A percentile compares a stretch with the other conserved stretches of the same genome.
Conservation (phyloP, 805 yeast species). For the Kuraishia capsulata region DNA sequence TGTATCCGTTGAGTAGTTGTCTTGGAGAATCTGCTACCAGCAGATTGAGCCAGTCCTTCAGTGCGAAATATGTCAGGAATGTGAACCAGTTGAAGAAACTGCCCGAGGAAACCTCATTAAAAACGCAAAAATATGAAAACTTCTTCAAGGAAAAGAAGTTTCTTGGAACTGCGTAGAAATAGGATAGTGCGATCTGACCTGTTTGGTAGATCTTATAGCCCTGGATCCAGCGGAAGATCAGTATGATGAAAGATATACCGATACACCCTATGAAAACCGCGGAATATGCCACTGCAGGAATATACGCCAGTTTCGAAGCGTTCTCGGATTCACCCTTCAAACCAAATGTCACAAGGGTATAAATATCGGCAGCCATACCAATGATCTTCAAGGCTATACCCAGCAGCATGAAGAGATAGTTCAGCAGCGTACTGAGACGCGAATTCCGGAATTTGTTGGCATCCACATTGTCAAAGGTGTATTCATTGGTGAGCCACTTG, state of each 20-base stretch:
- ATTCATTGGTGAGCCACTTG: not conserved
- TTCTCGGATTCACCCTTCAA: conserved; percentile 55
- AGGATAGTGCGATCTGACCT: conserved; percentile 58
- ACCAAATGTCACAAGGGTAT: conserved; percentile 66
- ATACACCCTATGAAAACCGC: conserved; percentile 51
- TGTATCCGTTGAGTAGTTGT: conserved; percentile 74
- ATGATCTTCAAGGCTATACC: conserved; percentile 40
- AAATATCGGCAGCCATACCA: conserved; percentile 59
- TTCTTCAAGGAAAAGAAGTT: conserved; percentile 44
- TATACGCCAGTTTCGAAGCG: conserved; percentile 30
- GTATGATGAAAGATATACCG: conserved; percentile 51
- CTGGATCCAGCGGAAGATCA: conserved; percentile 46
- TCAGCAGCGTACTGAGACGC: conserved; percentile 30
- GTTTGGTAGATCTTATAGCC: conserved; percentile 53
- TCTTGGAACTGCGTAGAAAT: conserved; percentile 58
- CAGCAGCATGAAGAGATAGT: conserved; percentile 29
- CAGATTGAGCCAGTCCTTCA: conserved; percentile 49
- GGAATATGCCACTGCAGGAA: conserved; percentile 20
- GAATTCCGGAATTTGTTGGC: conserved; percentile 37
- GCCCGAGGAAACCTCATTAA: conserved; percentile 59
- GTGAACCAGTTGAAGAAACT: conserved; percentile 59
- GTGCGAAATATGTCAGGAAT: conserved; percentile 53
- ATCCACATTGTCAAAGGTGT: conserved; percentile 40
- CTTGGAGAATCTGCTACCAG: conserved; percentile 80
- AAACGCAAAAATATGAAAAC: conserved; percentile 65